These are phyloP conservation scores for Hygrophorus pudorinus DNA, from an alignment of 768 basidiomycete genomes.

Conservation along the genomic window DNA sequence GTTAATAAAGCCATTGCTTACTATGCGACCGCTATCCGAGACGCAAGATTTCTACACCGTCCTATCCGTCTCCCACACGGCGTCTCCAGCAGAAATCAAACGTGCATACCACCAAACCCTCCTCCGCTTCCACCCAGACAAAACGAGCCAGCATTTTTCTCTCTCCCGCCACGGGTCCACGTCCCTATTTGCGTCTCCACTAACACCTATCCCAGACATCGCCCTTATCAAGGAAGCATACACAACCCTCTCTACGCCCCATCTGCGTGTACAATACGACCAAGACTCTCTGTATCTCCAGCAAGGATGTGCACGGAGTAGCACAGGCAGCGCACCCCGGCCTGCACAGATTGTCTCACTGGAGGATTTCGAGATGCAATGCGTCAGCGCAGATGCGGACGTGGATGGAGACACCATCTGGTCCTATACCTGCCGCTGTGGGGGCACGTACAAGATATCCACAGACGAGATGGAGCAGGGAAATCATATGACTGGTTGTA, in stretches of 20 bases:
- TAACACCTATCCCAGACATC: conserved; percentile 19
- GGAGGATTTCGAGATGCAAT: conserved; percentile 50
- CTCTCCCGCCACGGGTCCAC: not conserved
- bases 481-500: conserved; percentile 64
- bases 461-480: conserved; percentile 55
- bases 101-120: conserved; percentile 58
- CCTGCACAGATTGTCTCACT: conserved; percentile 75
- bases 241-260: conserved; percentile 40
- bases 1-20: not conserved
- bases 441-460: conserved; percentile 51
- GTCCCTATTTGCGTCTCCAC: no score
- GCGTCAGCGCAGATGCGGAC: not conserved
- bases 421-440: conserved; percentile 64
- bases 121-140: conserved; percentile 51
- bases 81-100: conserved; percentile 50
- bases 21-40: no score
- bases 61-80: conserved; percentile 41
- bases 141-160: conserved; percentile 11
- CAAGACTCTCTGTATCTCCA: conserved; percentile 2
- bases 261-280: conserved; percentile 46
- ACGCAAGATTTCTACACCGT: conserved; percentile 48
- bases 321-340: conserved; percentile 32
- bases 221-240: conserved; percentile 62
- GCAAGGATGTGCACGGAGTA: not conserved
- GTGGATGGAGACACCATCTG: conserved; percentile 31